Conservation (phyloP, 257 asterid genomes). For the Lycium ferocissimum region DNA sequence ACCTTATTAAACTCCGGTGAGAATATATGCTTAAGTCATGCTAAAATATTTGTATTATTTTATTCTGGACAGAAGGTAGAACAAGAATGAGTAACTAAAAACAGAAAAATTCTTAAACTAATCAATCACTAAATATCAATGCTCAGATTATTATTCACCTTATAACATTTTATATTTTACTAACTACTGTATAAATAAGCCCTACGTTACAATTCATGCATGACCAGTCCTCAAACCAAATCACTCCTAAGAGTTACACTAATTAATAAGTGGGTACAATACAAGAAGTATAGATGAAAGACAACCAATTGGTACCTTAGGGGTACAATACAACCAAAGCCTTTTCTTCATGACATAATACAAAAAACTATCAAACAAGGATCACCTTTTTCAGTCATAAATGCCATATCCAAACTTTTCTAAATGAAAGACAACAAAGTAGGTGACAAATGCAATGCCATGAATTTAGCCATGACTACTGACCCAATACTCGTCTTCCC, state of each 20-base stretch:
- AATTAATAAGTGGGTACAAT: not conserved
- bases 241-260: not conserved
- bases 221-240: not conserved
- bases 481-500: not conserved
- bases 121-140: not conserved
- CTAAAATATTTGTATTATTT: too few relatives aligned
- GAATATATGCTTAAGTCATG: too few relatives aligned
- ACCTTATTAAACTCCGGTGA: too few relatives aligned
- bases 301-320: not conserved
- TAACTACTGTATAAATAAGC: not conserved
- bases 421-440: not conserved
- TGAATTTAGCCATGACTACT: conserved; percentile 1
- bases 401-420: not conserved
- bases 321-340: not conserved
- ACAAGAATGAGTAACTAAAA: not conserved
- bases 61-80: too few relatives aligned
- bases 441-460: conserved; percentile 16
- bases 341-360: conserved; percentile 14
- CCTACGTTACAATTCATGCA: too few relatives aligned
- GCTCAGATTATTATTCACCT: not conserved
- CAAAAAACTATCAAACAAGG: conserved; percentile 22
- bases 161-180: not conserved
- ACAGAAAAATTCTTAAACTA: not conserved
- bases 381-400: conserved; percentile 16
- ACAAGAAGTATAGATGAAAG: not conserved